Base-by-base conservation (phyloP, 306 rosid species). In the Rubus parviflorus region DNA sequence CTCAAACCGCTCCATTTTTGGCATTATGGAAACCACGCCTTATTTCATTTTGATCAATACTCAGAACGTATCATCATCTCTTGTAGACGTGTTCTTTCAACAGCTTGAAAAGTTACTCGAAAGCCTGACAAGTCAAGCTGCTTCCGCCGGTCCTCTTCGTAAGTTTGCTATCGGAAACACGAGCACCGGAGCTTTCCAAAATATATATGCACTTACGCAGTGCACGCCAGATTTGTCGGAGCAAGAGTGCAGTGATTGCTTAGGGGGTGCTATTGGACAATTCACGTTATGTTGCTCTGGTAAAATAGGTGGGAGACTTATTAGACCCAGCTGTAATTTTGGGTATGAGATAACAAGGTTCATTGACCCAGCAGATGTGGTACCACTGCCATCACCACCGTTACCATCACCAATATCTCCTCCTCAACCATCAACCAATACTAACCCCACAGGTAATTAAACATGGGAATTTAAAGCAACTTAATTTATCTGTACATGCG, bases 151-250 rank as follows among this genome's bases (percentile, higher is more conserved):
- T 17, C 73, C 80, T 65, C 54, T 15, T 7, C 19, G 66, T 15
- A 65, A 64, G 51, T 81, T 76, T 61, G 74, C 81, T 0, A 5
- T 1, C 1, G 78, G 71, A 64, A 38, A 20, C 40, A 4, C 40
- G 6, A 7, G 40, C 2, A 25, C 30, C 30, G 30, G 30, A 25
- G 30, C 30, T 25, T 25, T 25, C 30, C 30, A 25, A 25, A 74
- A 64, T 0, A 47, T 82, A 14, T 61, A 74, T 61, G 68, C 25
- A 7, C 8, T 78, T 1, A 43, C 38, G 7, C 80, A 82, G 48
- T 82, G 85, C 82, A 68, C 85, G 0, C 85, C 79, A 3, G 85
- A 82, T 16, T 30, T 78, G 72, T 68, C 85, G 0, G 43, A 1
- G 15, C 14, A 19, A 0, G 56, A 73, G 0, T 82, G 85, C 51